A percentile compares a stretch with the other conserved stretches of the same genome.
phyloP scores from a whole-genome alignment of 169 alveolate species.

The Plasmodium chabaudi region DNA sequence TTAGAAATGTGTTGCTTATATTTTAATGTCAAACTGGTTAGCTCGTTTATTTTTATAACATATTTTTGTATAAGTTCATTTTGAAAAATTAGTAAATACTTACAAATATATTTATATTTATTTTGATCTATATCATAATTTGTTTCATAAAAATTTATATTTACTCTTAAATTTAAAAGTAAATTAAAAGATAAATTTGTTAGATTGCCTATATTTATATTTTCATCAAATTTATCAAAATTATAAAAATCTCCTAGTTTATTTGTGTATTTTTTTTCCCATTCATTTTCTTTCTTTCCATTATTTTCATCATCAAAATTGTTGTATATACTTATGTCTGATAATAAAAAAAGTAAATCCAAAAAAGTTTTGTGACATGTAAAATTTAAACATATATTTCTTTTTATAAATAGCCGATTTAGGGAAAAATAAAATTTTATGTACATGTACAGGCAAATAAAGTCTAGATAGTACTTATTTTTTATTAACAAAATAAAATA shows the following conservation, averaged over 20 bases:
- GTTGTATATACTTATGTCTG: background rate
- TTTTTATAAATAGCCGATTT: slow-evolving; percentile 12
- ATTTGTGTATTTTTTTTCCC: background rate
- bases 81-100: slow-evolving; percentile 24
- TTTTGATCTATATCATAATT: slow-evolving; percentile 22
- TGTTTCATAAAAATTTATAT: slow-evolving; percentile 40
- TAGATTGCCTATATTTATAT: slow-evolving; percentile 27
- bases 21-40: slow-evolving; percentile 13
- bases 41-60: slow-evolving; percentile 11
- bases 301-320: background rate
- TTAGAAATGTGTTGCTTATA: slow-evolving; percentile 16
- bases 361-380: slow-evolving; percentile 38
- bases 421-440: slow-evolving; percentile 31
- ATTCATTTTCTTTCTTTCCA: background rate
- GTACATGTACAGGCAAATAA: slow-evolving; percentile 44
- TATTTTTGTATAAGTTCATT: slow-evolving; percentile 18
- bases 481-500: slow-evolving; percentile 36
- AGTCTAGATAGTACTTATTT: slow-evolving; percentile 47
- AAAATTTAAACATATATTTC: slow-evolving; percentile 6
- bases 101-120: slow-evolving; percentile 18
- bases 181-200: slow-evolving; percentile 28
- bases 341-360: slow-evolving; percentile 18
- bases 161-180: slow-evolving; percentile 13
- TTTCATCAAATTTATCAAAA: slow-evolving; percentile 14
- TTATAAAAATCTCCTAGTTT: background rate